Base-by-base conservation (phyloP, 2,329 filamentous ascomycete genomes). In the Arthrobotrys sphaeroides region DNA sequence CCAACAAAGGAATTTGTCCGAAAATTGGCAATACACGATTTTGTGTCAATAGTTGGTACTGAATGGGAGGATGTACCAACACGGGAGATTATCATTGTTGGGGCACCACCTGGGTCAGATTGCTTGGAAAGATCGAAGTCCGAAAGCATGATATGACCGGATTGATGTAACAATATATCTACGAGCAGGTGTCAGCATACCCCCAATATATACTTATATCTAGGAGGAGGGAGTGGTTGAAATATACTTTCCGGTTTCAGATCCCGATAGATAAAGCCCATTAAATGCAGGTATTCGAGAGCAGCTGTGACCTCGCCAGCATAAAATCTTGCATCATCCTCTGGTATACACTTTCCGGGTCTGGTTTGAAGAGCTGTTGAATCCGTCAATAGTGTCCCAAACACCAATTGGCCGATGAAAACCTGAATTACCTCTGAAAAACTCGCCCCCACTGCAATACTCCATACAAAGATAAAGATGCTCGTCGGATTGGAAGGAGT, bases 381-480 rank as follows among this genome's bases (percentile, higher is more conserved):
- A 4, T 22, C 18, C 20, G 40, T 76, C 22, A 64, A 57, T 10
- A 49, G 1, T 6, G 31, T 24, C 24, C 10, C 10, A 13, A 12
- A 3, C 10, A 3, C 13, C 33, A 4, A 10, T 20, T 26, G 6
- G 28, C n/a, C 18, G 22, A 20, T 26, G 5, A 4, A 9, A 5
- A 33, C 26, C 28, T 68, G 40, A 78, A 82, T 66, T 80, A 86
- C 85, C 85, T 82, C 95, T 87, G 86, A 99, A 99, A 85, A 99
- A 99, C 83, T 99, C 95, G 77, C 95, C 95, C 78, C 95, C 95
- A 80, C 94, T 98, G 86, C 95, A 99, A 82, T 99, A 99, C 83
- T 99, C 95, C 95, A 99, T 99, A 83, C 95, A 99, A n/a, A 99
- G 87, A 82, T 99, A 99, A 43, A 99, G 87, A 83, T 98, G 94